A percentile compares a stretch with the other conserved stretches of the same genome.
phyloP scores from a whole-genome alignment of 495 filamentous ascomycete genomes.

The Xeromyces bisporus region DNA sequence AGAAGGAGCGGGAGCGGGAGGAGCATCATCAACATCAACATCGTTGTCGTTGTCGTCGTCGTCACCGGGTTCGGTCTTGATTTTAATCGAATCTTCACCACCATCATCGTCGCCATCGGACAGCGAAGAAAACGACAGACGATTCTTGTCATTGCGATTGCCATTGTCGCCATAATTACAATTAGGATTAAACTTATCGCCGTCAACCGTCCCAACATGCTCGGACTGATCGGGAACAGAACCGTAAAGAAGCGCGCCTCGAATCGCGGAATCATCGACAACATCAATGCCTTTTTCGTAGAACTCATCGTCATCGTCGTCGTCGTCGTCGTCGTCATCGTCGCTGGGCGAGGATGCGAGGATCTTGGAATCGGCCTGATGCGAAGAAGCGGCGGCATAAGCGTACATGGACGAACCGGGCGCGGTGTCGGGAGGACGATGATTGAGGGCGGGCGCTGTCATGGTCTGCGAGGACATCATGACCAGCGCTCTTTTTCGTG shows the following conservation, averaged over 20 bases:
- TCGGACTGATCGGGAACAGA: constrained; percentile 20
- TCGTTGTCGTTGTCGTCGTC: too few relatives aligned
- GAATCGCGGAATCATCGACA: constrained; percentile 28
- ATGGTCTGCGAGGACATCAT: constrained; percentile 41
- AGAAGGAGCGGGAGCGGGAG: constrained; percentile 3
- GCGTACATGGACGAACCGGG: constrained; percentile 25
- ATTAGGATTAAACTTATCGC: too few relatives aligned
- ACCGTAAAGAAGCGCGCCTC: constrained; percentile 22
- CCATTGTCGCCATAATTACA: too few relatives aligned
- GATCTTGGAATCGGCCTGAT: constrained; percentile 13
- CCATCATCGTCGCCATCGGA: too few relatives aligned
- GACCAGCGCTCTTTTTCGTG: constrained; percentile 11
- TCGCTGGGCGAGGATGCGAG: constrained; percentile 23
- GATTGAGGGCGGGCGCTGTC: constrained; percentile 36
- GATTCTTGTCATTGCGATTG: not conserved
- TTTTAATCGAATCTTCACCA: constrained; percentile 14
- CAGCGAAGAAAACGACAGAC: not conserved
- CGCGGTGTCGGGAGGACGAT: constrained; percentile 32
- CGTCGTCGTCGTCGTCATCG: too few relatives aligned
- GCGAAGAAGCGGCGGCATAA: constrained; percentile 14
- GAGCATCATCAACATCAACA: constrained; percentile 3
- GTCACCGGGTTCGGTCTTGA: constrained; percentile 25
- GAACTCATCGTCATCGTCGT: too few relatives aligned
- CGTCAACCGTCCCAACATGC: too few relatives aligned
- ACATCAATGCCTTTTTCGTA: too few relatives aligned